Base-by-base conservation (phyloP, 164 flowering plant genomes). In the Nelumbo lutea region DNA sequence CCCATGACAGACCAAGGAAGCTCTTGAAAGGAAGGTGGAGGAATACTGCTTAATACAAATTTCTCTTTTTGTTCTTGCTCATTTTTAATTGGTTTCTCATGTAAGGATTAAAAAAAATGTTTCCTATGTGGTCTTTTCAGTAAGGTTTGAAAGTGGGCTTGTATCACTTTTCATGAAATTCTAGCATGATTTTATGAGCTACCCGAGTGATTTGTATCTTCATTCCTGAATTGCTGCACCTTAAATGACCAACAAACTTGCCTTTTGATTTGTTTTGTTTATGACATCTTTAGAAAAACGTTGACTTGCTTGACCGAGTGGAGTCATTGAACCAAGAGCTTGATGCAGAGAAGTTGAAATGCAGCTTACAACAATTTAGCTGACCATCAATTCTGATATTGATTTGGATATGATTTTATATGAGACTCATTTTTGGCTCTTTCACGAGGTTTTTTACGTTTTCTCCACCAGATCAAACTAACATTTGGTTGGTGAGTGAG, bases 271-370 rank as follows among this genome's bases (percentile, higher is more conserved):
- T 4, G 48, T 48, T 55, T n/a, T 73, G 58, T 4, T 48, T 8
- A 57, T 11, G 14, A 1, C 56, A 15, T 75, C 57, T 13, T 13
- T 78, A 91, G 97, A 93, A 91, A 83, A 91, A 88, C 39, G 52
- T 62, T 50, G 88, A 73, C 47, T 78, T 91, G 72, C 78, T 82
- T 62, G 80, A 83, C 56, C 76, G 75, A 62, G 74, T 87, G 66
- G 86, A 87, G 73, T 68, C 82, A 43, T 72, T 91, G 72, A 83
- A 78, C 40, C 77, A 78, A 53, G 90, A 89, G 77, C 85, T 88
- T 56, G 85, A 84, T 58, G 70, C 76, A 46, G 81, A 72, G 75
- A 87, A 86, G 77, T 68, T 77, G 76, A 91, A 79, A 71, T 91
- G 96, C 79, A 82, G 61, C 52, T 66, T 68, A 64, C 63, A 27